Percentiles rank a stretch among this genome's conserved stretches.
Evolutionary conservation across 352 stramenopile species (phyloP).

Genomic region (Pseudoperonospora humuli): DNA sequence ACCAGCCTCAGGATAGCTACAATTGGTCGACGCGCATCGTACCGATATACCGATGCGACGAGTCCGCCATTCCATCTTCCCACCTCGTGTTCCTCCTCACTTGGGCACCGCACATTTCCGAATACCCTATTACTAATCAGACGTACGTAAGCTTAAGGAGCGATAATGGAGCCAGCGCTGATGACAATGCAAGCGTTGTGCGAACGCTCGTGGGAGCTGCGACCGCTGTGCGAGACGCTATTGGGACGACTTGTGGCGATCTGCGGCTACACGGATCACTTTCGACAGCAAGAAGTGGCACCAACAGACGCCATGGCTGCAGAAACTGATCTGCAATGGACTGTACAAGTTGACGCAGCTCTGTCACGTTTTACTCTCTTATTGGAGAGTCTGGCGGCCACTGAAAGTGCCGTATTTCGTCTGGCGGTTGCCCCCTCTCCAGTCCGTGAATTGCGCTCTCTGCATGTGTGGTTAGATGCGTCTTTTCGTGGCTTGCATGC

Average conservation of each 20-base stretch:
- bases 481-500: constrained; percentile 26
- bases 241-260: constrained; percentile 20
- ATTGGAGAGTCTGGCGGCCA: constrained; percentile 19
- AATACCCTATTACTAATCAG: too few relatives aligned
- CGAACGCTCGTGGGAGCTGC: constrained; percentile 27
- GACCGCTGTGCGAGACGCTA: constrained; percentile 26
- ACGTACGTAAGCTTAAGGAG: too few relatives aligned
- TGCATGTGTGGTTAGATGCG: constrained; percentile 31
- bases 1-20: too few relatives aligned
- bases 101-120: too few relatives aligned
- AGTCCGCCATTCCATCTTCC: too few relatives aligned
- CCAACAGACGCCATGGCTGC: constrained; percentile 7
- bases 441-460: constrained; percentile 26
- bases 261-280: constrained; percentile 28
- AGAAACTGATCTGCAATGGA: constrained; percentile 15
- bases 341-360: constrained; percentile 18
- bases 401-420: constrained; percentile 26
- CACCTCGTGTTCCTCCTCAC: too few relatives aligned
- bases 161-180: constrained; percentile 27
- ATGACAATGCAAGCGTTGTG: constrained; percentile 19
- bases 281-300: constrained; percentile 10
- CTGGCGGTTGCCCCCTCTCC: constrained; percentile 29
- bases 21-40: too few relatives aligned
- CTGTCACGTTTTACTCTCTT: constrained; percentile 26
- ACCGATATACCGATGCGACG: too few relatives aligned